Conservation (phyloP, 148 eudicot genomes). For the Spergularia bocconei region DNA sequence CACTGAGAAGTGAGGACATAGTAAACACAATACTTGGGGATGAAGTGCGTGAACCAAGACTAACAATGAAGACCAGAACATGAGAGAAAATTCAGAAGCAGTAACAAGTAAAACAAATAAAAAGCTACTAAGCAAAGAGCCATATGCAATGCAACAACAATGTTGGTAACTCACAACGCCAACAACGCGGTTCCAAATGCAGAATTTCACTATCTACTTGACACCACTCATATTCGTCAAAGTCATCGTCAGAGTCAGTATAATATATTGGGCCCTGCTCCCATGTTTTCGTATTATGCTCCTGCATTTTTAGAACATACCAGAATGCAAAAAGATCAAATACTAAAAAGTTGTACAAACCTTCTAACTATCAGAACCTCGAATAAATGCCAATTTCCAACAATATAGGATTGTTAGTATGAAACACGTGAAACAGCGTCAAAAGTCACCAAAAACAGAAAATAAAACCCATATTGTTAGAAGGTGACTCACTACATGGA, state of each 20-base stretch:
- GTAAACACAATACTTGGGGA: background rate
- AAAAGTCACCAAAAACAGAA: no score
- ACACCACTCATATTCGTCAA: background rate
- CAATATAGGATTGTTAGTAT: no score
- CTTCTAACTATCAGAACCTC: no score
- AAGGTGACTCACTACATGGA: no score
- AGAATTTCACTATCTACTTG: background rate
- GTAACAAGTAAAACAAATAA: no score
- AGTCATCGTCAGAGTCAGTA: background rate
- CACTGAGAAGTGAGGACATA: background rate
- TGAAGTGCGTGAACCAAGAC: no score
- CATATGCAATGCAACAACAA: background rate
- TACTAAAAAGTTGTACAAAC: no score
- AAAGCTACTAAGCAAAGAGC: background rate
- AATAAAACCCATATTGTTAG: no score
- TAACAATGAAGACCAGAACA: slow-evolving; percentile 3
- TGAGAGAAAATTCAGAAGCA: background rate
- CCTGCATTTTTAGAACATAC: background rate
- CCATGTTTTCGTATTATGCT: background rate
- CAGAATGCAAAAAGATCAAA: no score
- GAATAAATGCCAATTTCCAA: no score
- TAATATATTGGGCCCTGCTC: background rate
- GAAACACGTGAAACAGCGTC: no score
- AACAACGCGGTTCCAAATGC: background rate
- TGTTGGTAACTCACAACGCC: slow-evolving; percentile 1